These are phyloP conservation scores for Penicillium diatomitis DNA, from an alignment of 495 filamentous ascomycete genomes.

Conservation along the genomic window DNA sequence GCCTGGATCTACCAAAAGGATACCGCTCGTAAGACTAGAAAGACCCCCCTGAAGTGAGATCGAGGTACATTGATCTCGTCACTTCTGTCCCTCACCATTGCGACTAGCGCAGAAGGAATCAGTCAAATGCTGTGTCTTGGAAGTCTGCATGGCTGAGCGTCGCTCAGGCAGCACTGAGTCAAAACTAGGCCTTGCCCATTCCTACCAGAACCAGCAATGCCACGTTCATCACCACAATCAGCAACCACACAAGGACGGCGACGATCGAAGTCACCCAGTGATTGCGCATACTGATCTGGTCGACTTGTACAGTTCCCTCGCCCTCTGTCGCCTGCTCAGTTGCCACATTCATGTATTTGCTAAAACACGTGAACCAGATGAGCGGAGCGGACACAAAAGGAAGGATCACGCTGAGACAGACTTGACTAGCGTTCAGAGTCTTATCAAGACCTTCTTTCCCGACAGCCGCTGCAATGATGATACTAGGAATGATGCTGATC, in stretches of 20 bases:
- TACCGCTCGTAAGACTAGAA: too few relatives aligned
- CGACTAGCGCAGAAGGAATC: too few relatives aligned
- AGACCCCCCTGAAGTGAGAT: too few relatives aligned
- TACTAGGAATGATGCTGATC: conserved; percentile 71
- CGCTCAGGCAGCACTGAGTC: too few relatives aligned
- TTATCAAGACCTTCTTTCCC: conserved; percentile 60
- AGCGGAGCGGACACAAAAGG: conserved; percentile 77
- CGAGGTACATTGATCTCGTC: too few relatives aligned
- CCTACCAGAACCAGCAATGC: conserved; percentile 63
- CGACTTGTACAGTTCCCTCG: conserved; percentile 16
- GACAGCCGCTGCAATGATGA: conserved; percentile 72
- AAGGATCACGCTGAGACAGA: conserved; percentile 69
- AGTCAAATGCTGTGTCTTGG: too few relatives aligned
- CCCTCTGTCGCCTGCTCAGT: conserved; percentile 17
- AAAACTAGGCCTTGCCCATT: conserved; percentile 38
- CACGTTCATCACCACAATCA: conserved; percentile 66
- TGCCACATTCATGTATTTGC: conserved; percentile 70
- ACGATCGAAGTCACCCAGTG: conserved; percentile 45
- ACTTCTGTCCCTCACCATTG: too few relatives aligned
- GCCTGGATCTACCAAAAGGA: too few relatives aligned
- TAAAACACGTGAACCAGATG: conserved; percentile 78
- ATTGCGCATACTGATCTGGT: conserved; percentile 51
- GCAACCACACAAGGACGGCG: conserved; percentile 53
- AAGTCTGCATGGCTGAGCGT: too few relatives aligned
- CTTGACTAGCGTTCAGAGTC: conserved; percentile 71